phyloP scores from a whole-genome alignment of 495 filamentous ascomycete species.

The Apodospora peruviana region DNA sequence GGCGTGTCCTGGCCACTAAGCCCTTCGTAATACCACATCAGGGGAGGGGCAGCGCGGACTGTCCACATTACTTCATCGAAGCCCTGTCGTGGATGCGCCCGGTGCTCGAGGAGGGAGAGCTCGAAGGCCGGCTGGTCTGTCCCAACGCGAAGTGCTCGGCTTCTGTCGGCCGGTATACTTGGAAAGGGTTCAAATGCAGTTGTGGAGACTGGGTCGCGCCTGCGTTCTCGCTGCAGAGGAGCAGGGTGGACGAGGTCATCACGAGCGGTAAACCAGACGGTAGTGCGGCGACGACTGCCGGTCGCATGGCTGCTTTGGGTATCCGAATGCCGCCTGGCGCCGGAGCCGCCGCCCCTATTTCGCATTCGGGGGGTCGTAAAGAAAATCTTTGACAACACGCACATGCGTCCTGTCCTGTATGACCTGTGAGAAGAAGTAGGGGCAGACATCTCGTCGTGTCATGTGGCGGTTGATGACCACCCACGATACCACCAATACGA shows the following conservation, averaged over 20 bases:
- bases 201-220: slow-evolving; percentile 88
- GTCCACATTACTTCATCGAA: slow-evolving; percentile 83
- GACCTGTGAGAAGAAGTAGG: neutral
- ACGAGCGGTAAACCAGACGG: slow-evolving; percentile 1
- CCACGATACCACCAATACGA: neutral
- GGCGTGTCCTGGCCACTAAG: slow-evolving; percentile 41
- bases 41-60: slow-evolving; percentile 31
- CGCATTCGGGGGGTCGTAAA: slow-evolving; percentile 1
- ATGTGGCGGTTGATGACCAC: too few relatives aligned
- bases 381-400: slow-evolving; percentile 24
- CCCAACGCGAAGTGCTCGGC: slow-evolving; percentile 68
- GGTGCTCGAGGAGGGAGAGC: slow-evolving; percentile 65
- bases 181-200: slow-evolving; percentile 91
- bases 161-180: slow-evolving; percentile 87
- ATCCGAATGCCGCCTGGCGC: slow-evolving; percentile 30
- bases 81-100: slow-evolving; percentile 91
- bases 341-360: neutral
- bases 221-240: slow-evolving; percentile 77
- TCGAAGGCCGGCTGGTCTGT: slow-evolving; percentile 79
- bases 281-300: slow-evolving; percentile 9
- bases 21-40: slow-evolving; percentile 38
- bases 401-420: too few relatives aligned
- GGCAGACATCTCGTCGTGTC: too few relatives aligned
- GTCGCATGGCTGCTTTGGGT: slow-evolving; percentile 19
- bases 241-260: slow-evolving; percentile 70